Evolutionary conservation across 768 basidiomycete species (phyloP), one percentile per base, ranked within the genome.

Genomic region (Hydnomerulius pinastri): DNA sequence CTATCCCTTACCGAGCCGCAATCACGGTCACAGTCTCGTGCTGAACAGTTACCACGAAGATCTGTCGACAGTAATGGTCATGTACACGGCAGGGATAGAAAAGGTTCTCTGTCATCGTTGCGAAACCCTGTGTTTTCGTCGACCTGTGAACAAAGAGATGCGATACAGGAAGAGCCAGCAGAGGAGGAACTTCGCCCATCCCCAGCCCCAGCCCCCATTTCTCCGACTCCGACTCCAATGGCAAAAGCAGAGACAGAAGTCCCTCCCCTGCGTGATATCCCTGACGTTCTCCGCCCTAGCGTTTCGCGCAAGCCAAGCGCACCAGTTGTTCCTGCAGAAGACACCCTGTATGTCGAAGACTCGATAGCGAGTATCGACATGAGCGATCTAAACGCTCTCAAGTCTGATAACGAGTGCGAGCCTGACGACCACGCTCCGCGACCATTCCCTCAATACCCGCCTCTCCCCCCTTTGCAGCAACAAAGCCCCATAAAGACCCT

Each of bases 311-410:
- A 46, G 30, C 25, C 53, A 40, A 24, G 46, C 4, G 9, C 40
- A 4, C 25, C 54, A 5, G 11, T 36, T 21, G 25, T 24, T 20
- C 46, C 35, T 41, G 24, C 58, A 7, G 43, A 21, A 18, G 43
- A 51, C 32, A 49, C 42, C 28, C 39, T 24, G 5, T 40, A 43
- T 24, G 27, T 25, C 2, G 60, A 66, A 21, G 67, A 67, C 33
- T 67, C 62, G 33, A 60, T 67, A 43, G 57, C 66, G 6, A 52
- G 53, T 25, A 55, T 68, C 11, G 66, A 67, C 36, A 68, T 67
- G 54, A 68, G 66, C 57, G 66, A 68, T 42, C 53, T 67, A 43
- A 68, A 39, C 30, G 59, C 66, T 52, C 53, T 66, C 39, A 68
- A 58, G 39, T 60, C 53, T 23, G 66, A 67, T 32, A 50, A 65